These are phyloP conservation scores for Chlorophyllum brunneum DNA, from an alignment of 768 basidiomycete genomes.

Conservation along the genomic window DNA sequence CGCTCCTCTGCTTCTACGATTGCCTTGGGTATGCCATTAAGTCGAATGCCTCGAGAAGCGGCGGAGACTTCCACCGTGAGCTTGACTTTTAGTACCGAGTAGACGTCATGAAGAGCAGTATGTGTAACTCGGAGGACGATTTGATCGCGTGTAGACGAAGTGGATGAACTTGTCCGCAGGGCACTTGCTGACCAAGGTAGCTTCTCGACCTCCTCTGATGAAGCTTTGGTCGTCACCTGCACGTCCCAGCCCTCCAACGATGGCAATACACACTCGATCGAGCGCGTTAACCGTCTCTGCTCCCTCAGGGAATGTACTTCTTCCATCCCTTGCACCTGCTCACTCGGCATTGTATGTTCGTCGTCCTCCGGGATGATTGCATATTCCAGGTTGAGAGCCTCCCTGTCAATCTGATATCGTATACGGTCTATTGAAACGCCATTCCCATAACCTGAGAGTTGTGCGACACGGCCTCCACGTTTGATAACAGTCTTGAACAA, in stretches of 20 bases:
- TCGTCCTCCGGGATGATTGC: conserved; percentile 76
- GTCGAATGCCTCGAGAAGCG: conserved; percentile 68
- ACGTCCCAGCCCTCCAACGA: conserved; percentile 83
- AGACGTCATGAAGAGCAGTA: conserved; percentile 62
- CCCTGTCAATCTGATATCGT: conserved; percentile 77
- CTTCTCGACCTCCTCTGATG: conserved; percentile 65
- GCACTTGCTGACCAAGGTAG: conserved; percentile 73
- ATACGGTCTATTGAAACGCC: conserved; percentile 79
- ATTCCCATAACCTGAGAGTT: conserved; percentile 73
- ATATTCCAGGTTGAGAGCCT: conserved; percentile 81
- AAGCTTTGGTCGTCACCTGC: conserved; percentile 70
- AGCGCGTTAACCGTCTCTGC: conserved; percentile 64
- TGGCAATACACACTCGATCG: conserved; percentile 80
- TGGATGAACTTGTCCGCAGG: conserved; percentile 39
- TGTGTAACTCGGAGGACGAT: conserved; percentile 70
- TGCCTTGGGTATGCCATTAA: conserved; percentile 80
- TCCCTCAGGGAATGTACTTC: conserved; percentile 65
- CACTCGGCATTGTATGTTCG: conserved; percentile 32
- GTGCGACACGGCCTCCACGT: conserved; percentile 71
- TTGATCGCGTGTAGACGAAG: conserved; percentile 38
- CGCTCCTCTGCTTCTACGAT: conserved; percentile 65
- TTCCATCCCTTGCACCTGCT: conserved; percentile 47
- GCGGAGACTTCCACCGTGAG: conserved; percentile 79
- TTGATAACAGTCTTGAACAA: conserved; percentile 78
- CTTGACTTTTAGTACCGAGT: conserved; percentile 78